phyloP scores from a whole-genome alignment of 306 rosid species.

The Malus sylvestris region DNA sequence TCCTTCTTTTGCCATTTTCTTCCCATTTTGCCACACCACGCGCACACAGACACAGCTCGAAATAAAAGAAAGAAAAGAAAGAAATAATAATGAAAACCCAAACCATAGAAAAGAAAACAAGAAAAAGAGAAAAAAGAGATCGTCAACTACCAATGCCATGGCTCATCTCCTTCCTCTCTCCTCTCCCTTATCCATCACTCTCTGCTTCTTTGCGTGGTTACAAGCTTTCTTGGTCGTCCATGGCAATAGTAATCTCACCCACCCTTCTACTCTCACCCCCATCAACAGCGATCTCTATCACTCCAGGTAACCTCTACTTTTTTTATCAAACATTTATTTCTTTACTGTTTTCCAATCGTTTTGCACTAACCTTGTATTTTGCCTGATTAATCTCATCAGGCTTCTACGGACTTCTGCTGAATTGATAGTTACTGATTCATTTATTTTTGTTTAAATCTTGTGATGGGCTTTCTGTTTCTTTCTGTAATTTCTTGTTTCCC shows the following conservation, averaged over 20 bases:
- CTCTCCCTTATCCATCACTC: slow-evolving; percentile 21
- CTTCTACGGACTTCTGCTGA: background rate
- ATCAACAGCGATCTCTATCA: slow-evolving; percentile 86
- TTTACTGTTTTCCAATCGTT: background rate
- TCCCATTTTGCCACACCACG: too few relatives aligned
- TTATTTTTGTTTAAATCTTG: background rate
- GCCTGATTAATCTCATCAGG: background rate
- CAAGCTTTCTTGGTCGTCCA: slow-evolving; percentile 33
- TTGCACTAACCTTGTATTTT: background rate
- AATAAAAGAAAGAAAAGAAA: too few relatives aligned
- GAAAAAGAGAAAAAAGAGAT: too few relatives aligned
- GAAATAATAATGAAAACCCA: too few relatives aligned
- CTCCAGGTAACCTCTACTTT: slow-evolving; percentile 48
- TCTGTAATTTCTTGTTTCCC: background rate
- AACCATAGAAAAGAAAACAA: background rate
- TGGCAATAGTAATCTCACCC: slow-evolving; percentile 32
- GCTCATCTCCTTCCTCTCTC: slow-evolving; percentile 42
- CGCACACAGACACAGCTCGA: too few relatives aligned
- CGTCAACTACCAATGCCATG: slow-evolving; percentile 32
- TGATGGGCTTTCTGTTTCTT: background rate
- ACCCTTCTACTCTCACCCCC: slow-evolving; percentile 22
- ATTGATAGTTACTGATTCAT: background rate
- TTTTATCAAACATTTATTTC: background rate
- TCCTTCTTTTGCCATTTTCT: too few relatives aligned
- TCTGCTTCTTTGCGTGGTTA: slow-evolving; percentile 32